phyloP scores from a whole-genome alignment of 495 filamentous ascomycete species.

The Cetradonia linearis region DNA sequence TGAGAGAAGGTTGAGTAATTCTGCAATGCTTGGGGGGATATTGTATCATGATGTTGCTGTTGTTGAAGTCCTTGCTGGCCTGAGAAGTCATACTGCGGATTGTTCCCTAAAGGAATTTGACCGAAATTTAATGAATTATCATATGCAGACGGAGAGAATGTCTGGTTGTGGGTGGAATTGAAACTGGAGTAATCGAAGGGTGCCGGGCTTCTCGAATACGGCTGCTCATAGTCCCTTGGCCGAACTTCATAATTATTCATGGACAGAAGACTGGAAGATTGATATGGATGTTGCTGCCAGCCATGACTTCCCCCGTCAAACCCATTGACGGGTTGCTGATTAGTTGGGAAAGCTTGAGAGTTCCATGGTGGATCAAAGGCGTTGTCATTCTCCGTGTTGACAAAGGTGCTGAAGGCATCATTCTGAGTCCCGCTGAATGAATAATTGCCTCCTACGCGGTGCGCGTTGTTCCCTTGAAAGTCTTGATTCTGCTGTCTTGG shows the following conservation, averaged over 20 bases:
- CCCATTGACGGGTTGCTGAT: conserved; percentile 19
- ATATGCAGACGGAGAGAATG: conserved; percentile 14
- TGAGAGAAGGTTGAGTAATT: conserved; percentile 17
- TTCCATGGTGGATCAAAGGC: conserved; percentile 24
- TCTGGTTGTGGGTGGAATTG: conserved; percentile 10
- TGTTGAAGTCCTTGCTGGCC: conserved; percentile 13
- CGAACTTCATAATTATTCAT: conserved; percentile 15
- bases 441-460: conserved; percentile 15
- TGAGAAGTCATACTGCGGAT: conserved; percentile 16
- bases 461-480: conserved; percentile 16
- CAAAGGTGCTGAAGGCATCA: conserved; percentile 25
- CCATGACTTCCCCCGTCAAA: conserved; percentile 21
- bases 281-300: conserved; percentile 22
- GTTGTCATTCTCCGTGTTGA: conserved; percentile 23
- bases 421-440: conserved; percentile 19
- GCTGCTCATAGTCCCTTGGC: conserved; percentile 15
- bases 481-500: conserved; percentile 20
- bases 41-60: conserved; percentile 20
- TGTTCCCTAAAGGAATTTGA: conserved; percentile 17
- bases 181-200: conserved; percentile 20
- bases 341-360: conserved; percentile 16
- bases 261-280: conserved; percentile 13
- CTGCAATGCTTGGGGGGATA: conserved; percentile 26
- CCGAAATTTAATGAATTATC: conserved; percentile 15
- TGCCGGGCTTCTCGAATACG: conserved; percentile 18